These are phyloP conservation scores for Marvania coccoides DNA, from an alignment of 139 green algal genomes.

Conservation along the genomic window DNA sequence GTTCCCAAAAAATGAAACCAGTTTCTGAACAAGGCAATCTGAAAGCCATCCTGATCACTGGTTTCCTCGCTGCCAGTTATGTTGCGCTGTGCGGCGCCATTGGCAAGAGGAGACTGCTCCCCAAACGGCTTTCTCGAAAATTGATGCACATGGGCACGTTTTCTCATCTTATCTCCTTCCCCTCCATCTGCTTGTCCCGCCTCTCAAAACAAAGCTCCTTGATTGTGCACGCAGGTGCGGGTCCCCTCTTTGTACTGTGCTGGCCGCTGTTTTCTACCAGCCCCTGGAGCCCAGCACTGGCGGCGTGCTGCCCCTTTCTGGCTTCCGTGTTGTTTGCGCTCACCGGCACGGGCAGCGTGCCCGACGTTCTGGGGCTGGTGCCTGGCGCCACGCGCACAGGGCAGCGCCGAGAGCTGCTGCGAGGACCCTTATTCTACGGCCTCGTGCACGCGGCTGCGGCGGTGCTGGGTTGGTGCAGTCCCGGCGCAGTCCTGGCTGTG, in stretches of 20 bases:
- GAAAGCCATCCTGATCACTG: no score
- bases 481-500: constrained; percentile 19
- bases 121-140: constrained; percentile 12
- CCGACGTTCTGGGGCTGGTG: constrained; percentile 8
- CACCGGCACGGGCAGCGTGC: constrained; percentile 10
- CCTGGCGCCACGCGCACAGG: constrained; percentile 10
- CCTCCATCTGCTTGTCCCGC: not conserved
- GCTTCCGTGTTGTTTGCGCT: constrained; percentile 9
- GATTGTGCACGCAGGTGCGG: constrained; percentile 14
- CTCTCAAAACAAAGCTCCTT: not conserved
- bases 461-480: constrained; percentile 9
- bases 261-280: constrained; percentile 18
- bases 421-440: constrained; percentile 31
- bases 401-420: constrained; percentile 26
- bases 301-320: constrained; percentile 2
- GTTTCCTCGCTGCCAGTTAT: not conserved
- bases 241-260: constrained; percentile 23
- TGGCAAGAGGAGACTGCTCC: constrained; percentile 12
- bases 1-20: no score
- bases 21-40: no score
- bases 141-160: constrained; percentile 29
- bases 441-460: constrained; percentile 7
- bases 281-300: not conserved
- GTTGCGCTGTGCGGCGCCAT: not conserved
- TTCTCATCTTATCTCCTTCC: not conserved